Conservation (phyloP, 306 rosid species). For the Malus sieversii region DNA sequence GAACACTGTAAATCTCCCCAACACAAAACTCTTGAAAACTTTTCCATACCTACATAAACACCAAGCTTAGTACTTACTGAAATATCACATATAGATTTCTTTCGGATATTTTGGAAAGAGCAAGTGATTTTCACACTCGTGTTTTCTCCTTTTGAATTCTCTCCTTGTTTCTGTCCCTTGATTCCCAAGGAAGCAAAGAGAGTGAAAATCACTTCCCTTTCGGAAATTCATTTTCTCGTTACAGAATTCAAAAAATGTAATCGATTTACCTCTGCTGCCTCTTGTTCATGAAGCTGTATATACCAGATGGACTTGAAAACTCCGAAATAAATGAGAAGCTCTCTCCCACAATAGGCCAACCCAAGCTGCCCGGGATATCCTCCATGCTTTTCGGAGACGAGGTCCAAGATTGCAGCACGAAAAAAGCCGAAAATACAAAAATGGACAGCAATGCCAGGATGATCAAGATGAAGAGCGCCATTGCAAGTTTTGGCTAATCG, state of each 20-base stretch:
- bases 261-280: conserved; percentile 64
- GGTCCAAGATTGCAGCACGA: conserved; percentile 33
- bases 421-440: conserved; percentile 25
- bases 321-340: conserved; percentile 60
- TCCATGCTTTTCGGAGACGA: conserved; percentile 61
- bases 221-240: not conserved
- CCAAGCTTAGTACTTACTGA: not conserved
- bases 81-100: not conserved
- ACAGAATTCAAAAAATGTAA: not conserved
- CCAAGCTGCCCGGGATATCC: conserved; percentile 71
- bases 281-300: conserved; percentile 66
- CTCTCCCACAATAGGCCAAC: conserved; percentile 85
- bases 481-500: conserved; percentile 1
- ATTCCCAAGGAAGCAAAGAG: too few relatives aligned
- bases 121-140: too few relatives aligned
- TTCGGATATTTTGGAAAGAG: not conserved
- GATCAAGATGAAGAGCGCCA: conserved; percentile 35
- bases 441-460: conserved; percentile 21
- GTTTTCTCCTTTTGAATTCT: too few relatives aligned
- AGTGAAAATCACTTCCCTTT: too few relatives aligned
- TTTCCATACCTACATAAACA: conserved; percentile 54
- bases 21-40: conserved; percentile 68
- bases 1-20: conserved; percentile 70
- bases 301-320: conserved; percentile 74
- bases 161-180: too few relatives aligned